Evolutionary conservation across 768 basidiomycete genomes (phyloP).

Genomic region (Myochromella boudieri): DNA sequence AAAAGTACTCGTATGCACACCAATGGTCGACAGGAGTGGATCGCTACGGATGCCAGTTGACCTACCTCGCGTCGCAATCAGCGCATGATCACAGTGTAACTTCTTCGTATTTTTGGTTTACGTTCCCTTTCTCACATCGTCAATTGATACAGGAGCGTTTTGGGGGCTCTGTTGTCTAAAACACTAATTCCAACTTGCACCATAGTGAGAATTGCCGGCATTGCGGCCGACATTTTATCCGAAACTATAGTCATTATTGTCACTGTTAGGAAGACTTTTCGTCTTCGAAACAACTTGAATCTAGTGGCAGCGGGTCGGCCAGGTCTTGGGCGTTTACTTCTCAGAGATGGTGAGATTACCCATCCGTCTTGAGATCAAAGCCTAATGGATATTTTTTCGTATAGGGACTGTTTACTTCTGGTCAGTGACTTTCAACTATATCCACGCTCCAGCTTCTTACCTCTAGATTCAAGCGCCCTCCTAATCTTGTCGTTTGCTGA

Average conservation of each 20-base stretch:
- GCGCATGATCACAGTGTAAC: conserved; percentile 10
- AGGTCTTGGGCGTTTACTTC: conserved; percentile 21
- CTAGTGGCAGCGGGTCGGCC: conserved; percentile 20
- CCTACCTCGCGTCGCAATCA: conserved; percentile 5
- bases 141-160: too few species aligned
- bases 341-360: conserved; percentile 22
- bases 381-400: not conserved
- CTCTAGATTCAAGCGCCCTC: conserved; percentile 18
- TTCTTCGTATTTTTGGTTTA: too few species aligned
- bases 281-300: conserved; percentile 20
- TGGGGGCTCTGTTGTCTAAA: too few species aligned
- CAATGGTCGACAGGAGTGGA: conserved; percentile 10
- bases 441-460: not conserved
- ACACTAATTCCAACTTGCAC: too few species aligned
- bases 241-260: conserved; percentile 29
- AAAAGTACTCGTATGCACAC: conserved; percentile 12
- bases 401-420: conserved; percentile 25
- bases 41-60: conserved; percentile 12
- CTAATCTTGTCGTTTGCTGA: conserved; percentile 30
- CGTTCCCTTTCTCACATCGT: too few species aligned
- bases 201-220: conserved; percentile 27
- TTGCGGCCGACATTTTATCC: conserved; percentile 27
- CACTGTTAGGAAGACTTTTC: conserved; percentile 25
- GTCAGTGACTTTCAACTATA: conserved; percentile 12
- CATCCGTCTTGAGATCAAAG: not conserved